Conservation (phyloP, 202 grass and related monocot genomes). For the Carex arenaria region DNA sequence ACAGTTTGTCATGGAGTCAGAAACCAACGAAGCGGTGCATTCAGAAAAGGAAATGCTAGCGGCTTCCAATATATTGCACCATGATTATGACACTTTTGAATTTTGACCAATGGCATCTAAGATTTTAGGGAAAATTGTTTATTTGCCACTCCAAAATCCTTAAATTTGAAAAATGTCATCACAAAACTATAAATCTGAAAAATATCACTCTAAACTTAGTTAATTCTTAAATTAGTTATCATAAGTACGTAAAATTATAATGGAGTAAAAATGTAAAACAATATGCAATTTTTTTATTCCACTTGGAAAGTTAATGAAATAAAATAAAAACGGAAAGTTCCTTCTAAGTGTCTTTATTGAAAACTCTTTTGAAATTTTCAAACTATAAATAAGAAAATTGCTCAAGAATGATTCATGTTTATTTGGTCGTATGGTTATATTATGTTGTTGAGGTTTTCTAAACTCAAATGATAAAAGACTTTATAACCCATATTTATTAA, state of each 20-base stretch:
- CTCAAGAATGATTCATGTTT: too few relatives aligned
- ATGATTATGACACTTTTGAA: slow-evolving; percentile 1
- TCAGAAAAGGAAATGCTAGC: slow-evolving; percentile 21
- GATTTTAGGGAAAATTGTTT: too few relatives aligned
- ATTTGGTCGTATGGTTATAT: too few relatives aligned
- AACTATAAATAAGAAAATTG: background rate
- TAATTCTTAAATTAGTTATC: too few relatives aligned
- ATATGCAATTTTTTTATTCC: background rate
- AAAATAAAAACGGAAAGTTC: background rate
- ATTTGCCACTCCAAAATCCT: too few relatives aligned
- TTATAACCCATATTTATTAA: too few relatives aligned
- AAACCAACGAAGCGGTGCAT: slow-evolving; percentile 13
- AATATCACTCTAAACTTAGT: too few relatives aligned
- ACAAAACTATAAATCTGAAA: too few relatives aligned
- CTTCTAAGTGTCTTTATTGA: background rate
- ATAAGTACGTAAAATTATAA: background rate
- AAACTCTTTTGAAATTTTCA: background rate
- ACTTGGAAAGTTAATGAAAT: background rate
- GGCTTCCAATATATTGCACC: background rate
- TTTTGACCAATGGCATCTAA: background rate
- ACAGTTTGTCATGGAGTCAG: background rate
- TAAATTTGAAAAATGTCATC: too few relatives aligned
- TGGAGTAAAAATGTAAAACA: background rate
- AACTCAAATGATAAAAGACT: too few relatives aligned
- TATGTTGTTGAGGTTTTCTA: too few relatives aligned